Evolutionary conservation across 306 rosid species (phyloP), one percentile per base, ranked within the genome.

Genomic region (Casuarina glauca): DNA sequence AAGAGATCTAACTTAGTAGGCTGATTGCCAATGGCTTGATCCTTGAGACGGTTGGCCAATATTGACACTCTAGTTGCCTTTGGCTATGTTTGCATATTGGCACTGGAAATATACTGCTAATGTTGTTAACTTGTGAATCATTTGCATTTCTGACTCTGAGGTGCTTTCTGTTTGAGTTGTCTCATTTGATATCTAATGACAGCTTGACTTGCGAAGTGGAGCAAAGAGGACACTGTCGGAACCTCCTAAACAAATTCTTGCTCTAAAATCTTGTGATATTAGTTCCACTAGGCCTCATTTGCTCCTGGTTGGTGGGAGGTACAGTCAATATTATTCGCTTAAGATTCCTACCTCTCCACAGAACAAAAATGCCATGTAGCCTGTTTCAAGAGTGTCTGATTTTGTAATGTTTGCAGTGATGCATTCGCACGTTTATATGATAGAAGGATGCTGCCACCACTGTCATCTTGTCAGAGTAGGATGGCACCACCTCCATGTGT

Each of bases 231-330:
- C 99, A 61, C 91, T 96, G 42, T 90, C 85, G 61, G 98, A 96
- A 86, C 91, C 97, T 78, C 98, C 98, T 49, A 90, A 89, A 83
- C 96, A 96, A 82, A 89, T 83, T 15, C 87, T 96, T 81, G 86
- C 91, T 53, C 84, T 96, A 73, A 96, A 96, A 90, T 91, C 99
- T 69, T 93, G 92, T 73, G 98, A 96, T 83, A 91, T 96, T 76
- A 90, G 98, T 85, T 81, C 97, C 81, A 84, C 91, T 74, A 85
- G 97, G 83, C 94, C 99, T 73, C 98, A 96, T 86, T 85, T 96
- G 76, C 98, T 96, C 51, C 81, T 96, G 82, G 98, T 96, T 86
- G 99, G 99, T 67, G 99, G 99, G 84, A 96, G 98, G 99, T 96
- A 88, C 70, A 45, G 64, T 79, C 71, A 75, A 63, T 72, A 32